Conservation (phyloP, 371 early-diverging fungal species). For the Mortierella sp. region DNA sequence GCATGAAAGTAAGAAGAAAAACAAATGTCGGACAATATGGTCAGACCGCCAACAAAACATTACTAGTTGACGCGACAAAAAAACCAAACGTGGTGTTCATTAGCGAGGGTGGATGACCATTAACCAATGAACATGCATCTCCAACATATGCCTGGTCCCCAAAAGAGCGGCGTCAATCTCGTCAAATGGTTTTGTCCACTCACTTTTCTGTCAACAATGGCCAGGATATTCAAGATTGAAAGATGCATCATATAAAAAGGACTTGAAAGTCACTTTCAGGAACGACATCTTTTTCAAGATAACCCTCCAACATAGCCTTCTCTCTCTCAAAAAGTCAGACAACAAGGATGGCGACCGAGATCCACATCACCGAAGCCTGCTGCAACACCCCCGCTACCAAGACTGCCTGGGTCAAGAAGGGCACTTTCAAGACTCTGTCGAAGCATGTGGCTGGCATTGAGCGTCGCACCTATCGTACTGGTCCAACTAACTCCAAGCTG, state of each 20-base stretch:
- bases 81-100: background rate
- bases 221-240: background rate
- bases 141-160: background rate
- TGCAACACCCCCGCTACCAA: conserved; percentile 36
- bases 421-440: conserved; percentile 27
- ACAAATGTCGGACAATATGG: background rate
- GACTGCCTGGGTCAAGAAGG: conserved; percentile 25
- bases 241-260: background rate
- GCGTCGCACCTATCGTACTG: conserved; percentile 25
- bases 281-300: background rate
- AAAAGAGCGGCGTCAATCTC: conserved; percentile 5
- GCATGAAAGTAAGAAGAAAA: background rate
- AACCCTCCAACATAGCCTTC: background rate
- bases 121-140: background rate
- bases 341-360: conserved; percentile 18
- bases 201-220: background rate
- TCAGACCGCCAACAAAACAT: background rate
- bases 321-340: background rate
- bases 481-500: conserved; percentile 20
- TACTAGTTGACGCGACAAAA: background rate
- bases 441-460: conserved; percentile 24
- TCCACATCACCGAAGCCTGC: conserved; percentile 30
- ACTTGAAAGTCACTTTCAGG: background rate
- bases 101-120: background rate
- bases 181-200: background rate